Evolutionary conservation across 116 monocot genomes (phyloP).

Genomic region (Thalassia testudinum): DNA sequence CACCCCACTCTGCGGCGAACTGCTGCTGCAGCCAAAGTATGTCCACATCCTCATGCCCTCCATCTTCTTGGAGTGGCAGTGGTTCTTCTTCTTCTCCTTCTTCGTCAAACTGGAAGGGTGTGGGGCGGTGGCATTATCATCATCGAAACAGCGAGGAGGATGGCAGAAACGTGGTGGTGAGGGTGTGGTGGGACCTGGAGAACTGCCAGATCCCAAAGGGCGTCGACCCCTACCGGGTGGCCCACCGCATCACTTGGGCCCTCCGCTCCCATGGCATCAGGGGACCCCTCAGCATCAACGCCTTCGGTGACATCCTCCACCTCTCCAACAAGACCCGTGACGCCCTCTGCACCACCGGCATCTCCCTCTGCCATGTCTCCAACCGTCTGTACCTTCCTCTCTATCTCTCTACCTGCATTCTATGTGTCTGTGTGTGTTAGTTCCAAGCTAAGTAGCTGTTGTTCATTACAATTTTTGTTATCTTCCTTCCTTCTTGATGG

Average conservation of each 20-base stretch:
- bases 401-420: too few species aligned
- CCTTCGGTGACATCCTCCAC: slow-evolving; percentile 58
- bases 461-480: too few species aligned
- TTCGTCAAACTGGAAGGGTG: slow-evolving; percentile 3
- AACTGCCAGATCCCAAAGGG: slow-evolving; percentile 65
- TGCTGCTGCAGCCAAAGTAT: neutral
- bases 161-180: slow-evolving; percentile 52
- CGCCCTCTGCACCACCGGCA: slow-evolving; percentile 60
- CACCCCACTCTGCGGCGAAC: neutral
- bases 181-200: slow-evolving; percentile 98
- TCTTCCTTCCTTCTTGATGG: too few species aligned
- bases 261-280: slow-evolving; percentile 58
- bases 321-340: slow-evolving; percentile 45
- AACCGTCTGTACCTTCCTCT: neutral
- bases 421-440: too few species aligned
- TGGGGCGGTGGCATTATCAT: too few species aligned
- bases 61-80: neutral
- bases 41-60: slow-evolving; percentile 5
- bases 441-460: too few species aligned
- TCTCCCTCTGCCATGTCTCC: slow-evolving; percentile 58
- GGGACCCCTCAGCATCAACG: slow-evolving; percentile 71
- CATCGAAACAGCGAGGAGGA: slow-evolving; percentile 45
- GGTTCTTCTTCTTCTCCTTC: slow-evolving; percentile 4
- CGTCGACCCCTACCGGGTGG: slow-evolving; percentile 43
- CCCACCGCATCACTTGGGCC: slow-evolving; percentile 44